These are phyloP conservation scores for Umbelopsis vinacea DNA, from an alignment of 192 early-diverging fungal species.

Conservation along the genomic window DNA sequence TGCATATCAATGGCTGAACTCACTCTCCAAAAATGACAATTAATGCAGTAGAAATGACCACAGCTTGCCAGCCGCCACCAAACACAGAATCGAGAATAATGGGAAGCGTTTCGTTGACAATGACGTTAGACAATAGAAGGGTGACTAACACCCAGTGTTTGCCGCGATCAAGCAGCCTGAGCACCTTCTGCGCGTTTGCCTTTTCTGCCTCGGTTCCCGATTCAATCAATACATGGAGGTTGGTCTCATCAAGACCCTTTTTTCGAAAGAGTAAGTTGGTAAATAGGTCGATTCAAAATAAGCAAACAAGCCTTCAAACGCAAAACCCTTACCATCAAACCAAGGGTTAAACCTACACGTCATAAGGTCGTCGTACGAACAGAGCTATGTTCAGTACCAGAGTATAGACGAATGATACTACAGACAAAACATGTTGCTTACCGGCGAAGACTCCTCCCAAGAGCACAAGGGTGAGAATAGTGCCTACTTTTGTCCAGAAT, in stretches of 20 bases:
- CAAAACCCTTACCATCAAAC: constrained; percentile 28
- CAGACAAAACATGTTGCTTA: not conserved
- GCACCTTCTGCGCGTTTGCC: constrained; percentile 67
- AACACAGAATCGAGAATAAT: constrained; percentile 81
- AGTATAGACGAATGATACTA: too few relatives aligned
- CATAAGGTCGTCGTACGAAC: not conserved
- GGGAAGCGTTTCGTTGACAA: constrained; percentile 94
- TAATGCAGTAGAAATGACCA: constrained; percentile 84
- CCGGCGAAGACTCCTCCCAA: constrained; percentile 36
- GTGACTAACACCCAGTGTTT: constrained; percentile 94
- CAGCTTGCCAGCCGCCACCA: constrained; percentile 80
- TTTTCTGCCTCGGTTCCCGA: constrained; percentile 77
- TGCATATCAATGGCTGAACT: constrained; percentile 28
- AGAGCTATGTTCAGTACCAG: too few relatives aligned
- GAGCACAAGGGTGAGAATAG: constrained; percentile 24
- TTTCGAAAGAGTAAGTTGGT: constrained; percentile 46
- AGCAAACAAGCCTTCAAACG: too few relatives aligned
- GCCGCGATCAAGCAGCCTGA: constrained; percentile 49
- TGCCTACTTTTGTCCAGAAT: constrained; percentile 20
- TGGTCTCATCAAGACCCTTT: constrained; percentile 78
- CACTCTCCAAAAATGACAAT: constrained; percentile 97
- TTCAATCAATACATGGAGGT: constrained; percentile 80
- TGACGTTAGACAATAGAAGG: constrained; percentile 88
- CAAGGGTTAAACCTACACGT: constrained; percentile 41
- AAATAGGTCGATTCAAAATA: not conserved